Evolutionary conservation across 306 rosid species (phyloP), one percentile per base, ranked within the genome.

Genomic region (Astragalus glycyphyllos): DNA sequence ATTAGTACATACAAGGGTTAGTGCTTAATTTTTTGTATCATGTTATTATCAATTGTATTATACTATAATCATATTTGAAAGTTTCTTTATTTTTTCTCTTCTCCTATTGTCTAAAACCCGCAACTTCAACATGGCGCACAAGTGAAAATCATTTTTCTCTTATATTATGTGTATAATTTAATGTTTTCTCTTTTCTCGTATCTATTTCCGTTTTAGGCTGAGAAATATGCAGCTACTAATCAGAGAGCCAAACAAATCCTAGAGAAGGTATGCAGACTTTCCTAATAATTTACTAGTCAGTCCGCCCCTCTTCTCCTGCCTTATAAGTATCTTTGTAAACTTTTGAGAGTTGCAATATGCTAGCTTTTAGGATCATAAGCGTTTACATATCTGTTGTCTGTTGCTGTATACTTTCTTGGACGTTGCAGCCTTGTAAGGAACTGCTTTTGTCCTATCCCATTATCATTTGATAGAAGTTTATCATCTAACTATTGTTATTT

Each of bases 191-290:
- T 20, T 32, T 20, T 20, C 47, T 23, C 63, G 10, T 63, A 20
- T 62, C 16, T 69, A 46, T 73, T 41, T 82, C 7, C 2, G 38
- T 65, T 71, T 60, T 72, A 93, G 97, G 87, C 61, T 57, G 85
- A 81, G 46, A 89, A 89, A 46, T 87, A 86, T 83, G 65, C 57
- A 68, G 97, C 86, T 71, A 89, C 96, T 62, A 84, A 81, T 81
- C 86, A 83, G 73, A 75, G 85, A 77, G 92, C 98, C 68, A 77
- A 75, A 17, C 85, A 84, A 75, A 69, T 82, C 76, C 79, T 92
- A 68, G 95, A 89, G 77, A 89, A 87, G 96, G 97, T 89, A 84
- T 17, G 69, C 13, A 37, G n/a, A 81, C 8, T 45, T 16, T 47
- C 41, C 47, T 14, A 11, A 42, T 72, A 11, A 42, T 72, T 17